phyloP scores from a whole-genome alignment of 2,329 filamentous ascomycete species.

The Claviceps digitariae region DNA sequence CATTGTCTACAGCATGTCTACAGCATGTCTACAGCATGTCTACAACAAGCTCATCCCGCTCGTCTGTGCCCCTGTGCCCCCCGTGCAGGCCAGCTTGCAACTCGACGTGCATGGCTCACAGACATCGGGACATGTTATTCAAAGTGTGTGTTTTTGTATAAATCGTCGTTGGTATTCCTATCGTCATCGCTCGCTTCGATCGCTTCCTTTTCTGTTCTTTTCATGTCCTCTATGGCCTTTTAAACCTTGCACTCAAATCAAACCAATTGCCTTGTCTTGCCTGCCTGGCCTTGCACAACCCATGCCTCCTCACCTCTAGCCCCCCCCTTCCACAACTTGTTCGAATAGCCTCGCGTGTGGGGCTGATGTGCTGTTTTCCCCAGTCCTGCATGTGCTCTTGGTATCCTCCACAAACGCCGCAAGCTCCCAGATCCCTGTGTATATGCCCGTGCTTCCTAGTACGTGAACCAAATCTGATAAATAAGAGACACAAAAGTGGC shows the following conservation, averaged over 20 bases:
- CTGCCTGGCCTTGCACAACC: not conserved
- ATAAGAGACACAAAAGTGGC: not conserved
- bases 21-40: no score
- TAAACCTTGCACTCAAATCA: not conserved
- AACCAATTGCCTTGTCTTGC: not conserved
- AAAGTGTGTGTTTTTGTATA: no score
- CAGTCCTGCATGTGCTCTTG: slow-evolving; percentile 2
- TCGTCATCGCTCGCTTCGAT: slow-evolving; percentile 7
- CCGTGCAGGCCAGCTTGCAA: no score
- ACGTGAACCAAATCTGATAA: not conserved
- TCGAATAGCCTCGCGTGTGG: not conserved
- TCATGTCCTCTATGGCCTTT: slow-evolving; percentile 4
- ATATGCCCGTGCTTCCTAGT: not conserved
- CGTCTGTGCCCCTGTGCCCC: no score
- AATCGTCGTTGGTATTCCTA: not conserved
- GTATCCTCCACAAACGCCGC: slow-evolving; percentile 6
- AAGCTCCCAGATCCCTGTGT: not conserved
- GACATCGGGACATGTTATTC: no score
- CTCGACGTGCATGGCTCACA: no score
- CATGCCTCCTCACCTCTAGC: no score
- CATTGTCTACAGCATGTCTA: no score
- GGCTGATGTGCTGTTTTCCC: slow-evolving; percentile 1
- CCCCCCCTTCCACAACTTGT: not conserved
- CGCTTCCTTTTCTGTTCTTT: not conserved
- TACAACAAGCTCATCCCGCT: no score